Conservation (phyloP, 257 asterid genomes). For the Petunia secreta region DNA sequence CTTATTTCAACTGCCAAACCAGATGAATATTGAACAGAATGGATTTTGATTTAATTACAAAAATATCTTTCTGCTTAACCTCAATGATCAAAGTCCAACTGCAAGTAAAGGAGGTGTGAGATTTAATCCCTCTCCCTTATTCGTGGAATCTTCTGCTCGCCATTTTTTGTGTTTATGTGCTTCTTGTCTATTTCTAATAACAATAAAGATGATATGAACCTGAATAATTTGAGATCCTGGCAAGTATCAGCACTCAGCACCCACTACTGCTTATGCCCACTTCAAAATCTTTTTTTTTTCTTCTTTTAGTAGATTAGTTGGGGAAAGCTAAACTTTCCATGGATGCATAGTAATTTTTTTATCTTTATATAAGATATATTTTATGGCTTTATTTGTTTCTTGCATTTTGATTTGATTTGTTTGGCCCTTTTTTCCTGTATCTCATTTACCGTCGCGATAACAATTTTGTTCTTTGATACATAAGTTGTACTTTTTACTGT, state of each 20-base stretch:
- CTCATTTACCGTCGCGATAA: not conserved
- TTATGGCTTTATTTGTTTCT: not conserved
- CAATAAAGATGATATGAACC: conserved; percentile 15
- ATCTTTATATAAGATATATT: not conserved
- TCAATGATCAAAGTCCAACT: not conserved
- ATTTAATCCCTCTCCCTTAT: not conserved
- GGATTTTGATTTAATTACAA: not conserved
- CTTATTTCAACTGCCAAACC: not conserved
- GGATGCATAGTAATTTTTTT: not conserved
- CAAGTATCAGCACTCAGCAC: not conserved
- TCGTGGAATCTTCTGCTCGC: not conserved
- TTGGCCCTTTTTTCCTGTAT: not conserved
- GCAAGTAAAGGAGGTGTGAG: not conserved
- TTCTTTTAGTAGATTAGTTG: not conserved
- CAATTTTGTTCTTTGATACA: not conserved
- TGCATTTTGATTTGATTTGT: conserved; percentile 9
- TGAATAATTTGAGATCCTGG: not conserved
- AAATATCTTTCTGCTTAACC: not conserved
- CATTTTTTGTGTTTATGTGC: conserved; percentile 6
- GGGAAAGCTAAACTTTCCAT: not conserved
- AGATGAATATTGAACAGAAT: conserved; percentile 1
- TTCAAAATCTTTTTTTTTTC: not conserved
- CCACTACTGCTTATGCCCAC: not conserved
- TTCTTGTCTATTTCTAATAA: not conserved
- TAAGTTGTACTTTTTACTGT: conserved; percentile 22